Evolutionary conservation across 306 rosid species (phyloP), one percentile per base, ranked within the genome.

Genomic region (Cucurbita moschata): DNA sequence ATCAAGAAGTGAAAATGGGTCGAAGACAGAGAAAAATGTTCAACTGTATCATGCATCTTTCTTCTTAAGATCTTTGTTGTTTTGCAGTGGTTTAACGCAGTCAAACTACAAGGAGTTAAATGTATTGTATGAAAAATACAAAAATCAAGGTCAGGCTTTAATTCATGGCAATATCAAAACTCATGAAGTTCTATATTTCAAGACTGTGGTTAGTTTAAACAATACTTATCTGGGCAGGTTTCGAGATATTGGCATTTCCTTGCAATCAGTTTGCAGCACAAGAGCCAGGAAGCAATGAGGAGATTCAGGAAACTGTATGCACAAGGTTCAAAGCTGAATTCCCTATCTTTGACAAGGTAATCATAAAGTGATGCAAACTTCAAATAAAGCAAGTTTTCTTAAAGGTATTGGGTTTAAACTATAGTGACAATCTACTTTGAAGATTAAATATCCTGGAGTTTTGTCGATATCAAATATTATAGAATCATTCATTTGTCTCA

Each of bases 171-270:
- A 12, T 49, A 49, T 69, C 8, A 8, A 49, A 46, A 14, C 23
- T 69, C 73, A 11, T 7, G 40, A 47, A 14, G 53, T 46, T 47
- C 42, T 68, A 14, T 46, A 4, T 49, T 68, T 68, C 42, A 26
- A 47, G 73, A 68, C n/a, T 47, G 13, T 26, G 57, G 56, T 79
- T 75, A 35, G 23, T 50, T 62, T 37, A 43, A 55, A n/a, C 30
- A 1, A 10, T 63, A 21, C 54, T 47, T 21, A 16, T 76, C 58
- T 40, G 12, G 67, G 50, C 57, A 92, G 98, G 87, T 69, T 74
- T 92, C 62, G 96, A 89, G 84, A 92, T 92, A 78, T 87, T 89
- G 92, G 98, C 98, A 72, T 92, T 92, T 87, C 98, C 98, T 73
- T 92, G 98, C 92, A 92, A 92, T 80, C 98, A 92, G 81, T 89